Evolutionary conservation across 2,329 filamentous ascomycete genomes (phyloP).

Genomic region (Rhexocercosporidium sp.): DNA sequence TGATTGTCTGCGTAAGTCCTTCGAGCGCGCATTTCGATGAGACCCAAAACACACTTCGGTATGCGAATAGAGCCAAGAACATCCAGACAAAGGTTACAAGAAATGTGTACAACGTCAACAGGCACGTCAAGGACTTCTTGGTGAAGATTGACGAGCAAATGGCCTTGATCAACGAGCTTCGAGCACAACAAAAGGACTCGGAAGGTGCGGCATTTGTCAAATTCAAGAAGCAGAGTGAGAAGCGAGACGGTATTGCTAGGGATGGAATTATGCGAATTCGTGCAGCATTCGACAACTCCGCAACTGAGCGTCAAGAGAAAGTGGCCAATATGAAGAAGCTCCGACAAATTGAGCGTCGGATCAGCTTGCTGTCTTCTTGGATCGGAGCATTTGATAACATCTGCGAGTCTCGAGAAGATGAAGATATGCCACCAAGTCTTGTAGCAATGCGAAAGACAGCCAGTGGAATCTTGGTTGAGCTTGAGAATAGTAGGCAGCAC

Average conservation of each 20-base stretch:
- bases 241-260: conserved; percentile 74
- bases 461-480: conserved; percentile 83
- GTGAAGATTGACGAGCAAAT: conserved; percentile 99
- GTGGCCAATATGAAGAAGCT: conserved; percentile 80
- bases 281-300: conserved; percentile 81
- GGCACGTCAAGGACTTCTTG: conserved; percentile 98
- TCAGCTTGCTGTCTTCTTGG: conserved; percentile 87
- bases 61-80: conserved; percentile 97
- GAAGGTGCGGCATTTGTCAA: conserved; percentile 84
- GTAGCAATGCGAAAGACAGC: conserved; percentile 84
- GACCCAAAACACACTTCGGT: conserved; percentile 96
- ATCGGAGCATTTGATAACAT: conserved; percentile 88
- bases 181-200: conserved; percentile 88
- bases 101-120: conserved; percentile 98
- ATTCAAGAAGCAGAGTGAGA: conserved; percentile 88
- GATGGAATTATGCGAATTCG: conserved; percentile 84
- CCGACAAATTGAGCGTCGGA: conserved; percentile 82
- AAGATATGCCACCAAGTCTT: conserved; percentile 72
- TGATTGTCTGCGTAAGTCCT: conserved; percentile 98
- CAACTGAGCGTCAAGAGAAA: conserved; percentile 78
- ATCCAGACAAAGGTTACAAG: conserved; percentile 99
- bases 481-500: conserved; percentile 89
- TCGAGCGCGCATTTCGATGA: conserved; percentile 98
- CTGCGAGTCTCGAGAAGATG: conserved; percentile 73
- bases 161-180: conserved; percentile 93